Conservation (phyloP, 1,139 yeast genomes). For the Wickerhamomyces sp. region DNA sequence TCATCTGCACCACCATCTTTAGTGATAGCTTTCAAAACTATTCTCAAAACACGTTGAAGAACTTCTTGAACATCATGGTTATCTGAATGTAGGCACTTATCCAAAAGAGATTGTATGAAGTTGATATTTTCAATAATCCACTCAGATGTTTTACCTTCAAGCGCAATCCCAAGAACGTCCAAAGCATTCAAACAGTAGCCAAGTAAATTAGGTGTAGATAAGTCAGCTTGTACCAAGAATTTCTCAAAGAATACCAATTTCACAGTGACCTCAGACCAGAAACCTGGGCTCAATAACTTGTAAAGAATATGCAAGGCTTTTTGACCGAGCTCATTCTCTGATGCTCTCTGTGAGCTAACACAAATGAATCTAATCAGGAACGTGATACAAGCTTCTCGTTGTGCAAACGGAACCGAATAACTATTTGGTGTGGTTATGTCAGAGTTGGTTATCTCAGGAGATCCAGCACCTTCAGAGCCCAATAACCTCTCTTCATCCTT, state of each 20-base stretch:
- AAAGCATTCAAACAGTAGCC: constrained; percentile 86
- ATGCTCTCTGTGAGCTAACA: constrained; percentile 78
- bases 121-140: constrained; percentile 75
- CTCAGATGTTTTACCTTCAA: constrained; percentile 67
- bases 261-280: constrained; percentile 86
- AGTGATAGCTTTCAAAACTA: constrained; percentile 61
- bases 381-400: constrained; percentile 89
- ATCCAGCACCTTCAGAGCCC: constrained; percentile 9
- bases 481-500: constrained; percentile 19
- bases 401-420: constrained; percentile 69
- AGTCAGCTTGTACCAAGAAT: constrained; percentile 73
- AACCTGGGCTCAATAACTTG: constrained; percentile 62
- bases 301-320: constrained; percentile 75
- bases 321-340: constrained; percentile 79
- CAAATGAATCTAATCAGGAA: constrained; percentile 86
- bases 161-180: constrained; percentile 82
- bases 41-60: constrained; percentile 65
- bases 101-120: constrained; percentile 68
- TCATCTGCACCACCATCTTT: constrained; percentile 40
- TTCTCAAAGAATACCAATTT: constrained; percentile 84
- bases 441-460: constrained; percentile 16
- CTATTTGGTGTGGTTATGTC: constrained; percentile 26
- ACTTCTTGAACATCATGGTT: constrained; percentile 83
- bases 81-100: constrained; percentile 78
- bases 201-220: constrained; percentile 50